Base-by-base conservation (phyloP, 495 filamentous ascomycete genomes). In the Hypoxylon perforatum region DNA sequence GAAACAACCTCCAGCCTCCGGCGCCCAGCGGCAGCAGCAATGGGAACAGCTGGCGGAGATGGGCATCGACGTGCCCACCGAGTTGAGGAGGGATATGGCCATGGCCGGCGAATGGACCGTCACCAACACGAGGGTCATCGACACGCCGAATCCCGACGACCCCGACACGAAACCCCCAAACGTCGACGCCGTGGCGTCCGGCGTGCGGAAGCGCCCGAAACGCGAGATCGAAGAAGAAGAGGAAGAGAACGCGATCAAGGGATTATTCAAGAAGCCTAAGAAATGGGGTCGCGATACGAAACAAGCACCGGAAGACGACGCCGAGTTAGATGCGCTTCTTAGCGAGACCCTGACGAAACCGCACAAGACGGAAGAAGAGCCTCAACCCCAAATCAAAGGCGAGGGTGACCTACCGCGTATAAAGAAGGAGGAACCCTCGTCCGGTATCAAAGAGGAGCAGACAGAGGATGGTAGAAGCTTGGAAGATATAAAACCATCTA, bases 61-160 rank as follows among this genome's bases (percentile, higher is more conserved):
- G 84, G 95, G 95, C 0, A 87, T 99, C 42, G 85, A 86, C 15
- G 86, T 98, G 33, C 95, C 95, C 10, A 88, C 93, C 25, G 90
- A 94, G 69, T 87, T 88, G 65, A 81, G 92, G 51, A 77, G 81
- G 6, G 90, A 93, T 55, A 88, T 97, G 87, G 93, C 93, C 4
- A 84, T 97, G 81, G 88, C 88, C n/a, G 92, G 95, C 18, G 91
- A 95, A 45, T 99, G 95, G 95, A 84, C 91, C 70, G 90, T 89
- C 6, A 85, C 91, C 0, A 83, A 85, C 2, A 86, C 88, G 72
- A 75, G 78, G 60, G 71, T 81, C 14, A 69, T 83, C 22, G 38
- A 68, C 35, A 54, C 52, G 18, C 17, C 72, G 14, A 33, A 3
- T 3, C 30, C 30, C 30, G 65, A 76, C 1, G 51, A 72, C 5